Conservation (phyloP, 441 rosid species). For the Croton setiger region DNA sequence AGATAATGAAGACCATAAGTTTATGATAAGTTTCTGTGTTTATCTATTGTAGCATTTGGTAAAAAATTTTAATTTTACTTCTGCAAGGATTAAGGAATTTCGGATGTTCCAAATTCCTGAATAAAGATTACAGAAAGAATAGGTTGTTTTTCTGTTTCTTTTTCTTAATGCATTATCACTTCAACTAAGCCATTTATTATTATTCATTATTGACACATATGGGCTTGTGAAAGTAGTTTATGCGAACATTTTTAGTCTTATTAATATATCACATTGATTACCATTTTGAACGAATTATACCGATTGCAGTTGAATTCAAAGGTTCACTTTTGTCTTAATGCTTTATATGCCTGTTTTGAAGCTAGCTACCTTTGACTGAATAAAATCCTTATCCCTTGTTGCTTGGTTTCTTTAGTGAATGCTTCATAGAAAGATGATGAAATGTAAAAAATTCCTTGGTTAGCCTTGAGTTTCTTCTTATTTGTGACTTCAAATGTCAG, state of each 20-base stretch:
- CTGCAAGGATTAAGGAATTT: constrained; percentile 6
- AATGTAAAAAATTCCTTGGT: background rate
- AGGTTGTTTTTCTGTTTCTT: background rate
- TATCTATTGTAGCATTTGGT: background rate
- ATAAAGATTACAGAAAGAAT: background rate
- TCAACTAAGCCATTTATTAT: background rate
- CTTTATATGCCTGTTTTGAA: background rate
- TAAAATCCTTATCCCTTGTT: background rate
- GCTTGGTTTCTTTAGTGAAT: background rate
- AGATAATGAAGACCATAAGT: no score
- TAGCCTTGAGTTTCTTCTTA: background rate
- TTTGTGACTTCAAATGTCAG: background rate
- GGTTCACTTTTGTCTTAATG: background rate
- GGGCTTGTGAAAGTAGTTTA: background rate
- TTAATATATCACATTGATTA: background rate
- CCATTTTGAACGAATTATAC: background rate
- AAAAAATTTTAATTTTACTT: background rate
- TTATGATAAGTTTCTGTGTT: background rate
- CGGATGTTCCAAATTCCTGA: background rate
- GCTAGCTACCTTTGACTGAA: background rate
- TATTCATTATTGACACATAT: background rate
- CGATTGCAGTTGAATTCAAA: background rate
- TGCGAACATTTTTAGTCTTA: background rate
- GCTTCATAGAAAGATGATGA: background rate
- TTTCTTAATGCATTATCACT: background rate